phyloP scores from a whole-genome alignment of 495 filamentous ascomycete species.

The Xylaria palmicola region DNA sequence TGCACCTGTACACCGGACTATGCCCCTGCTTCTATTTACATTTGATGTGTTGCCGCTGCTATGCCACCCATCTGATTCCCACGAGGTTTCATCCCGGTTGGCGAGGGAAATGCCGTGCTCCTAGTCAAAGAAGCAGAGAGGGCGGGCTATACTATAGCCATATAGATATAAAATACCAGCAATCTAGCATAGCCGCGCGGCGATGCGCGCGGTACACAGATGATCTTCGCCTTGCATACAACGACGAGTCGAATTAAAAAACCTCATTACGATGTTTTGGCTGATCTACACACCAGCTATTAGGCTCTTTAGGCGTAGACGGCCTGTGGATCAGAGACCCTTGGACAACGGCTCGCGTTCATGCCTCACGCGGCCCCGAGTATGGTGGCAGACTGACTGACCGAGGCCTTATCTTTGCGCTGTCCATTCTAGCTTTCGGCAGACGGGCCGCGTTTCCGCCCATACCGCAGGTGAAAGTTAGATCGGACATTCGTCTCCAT shows the following conservation, averaged over 20 bases:
- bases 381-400: conserved; percentile 3
- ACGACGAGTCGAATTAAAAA: conserved; percentile 7
- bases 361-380: background rate
- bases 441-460: conserved; percentile 14
- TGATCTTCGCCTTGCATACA: conserved; percentile 12
- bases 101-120: conserved; percentile 7
- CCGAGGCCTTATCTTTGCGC: conserved; percentile 7
- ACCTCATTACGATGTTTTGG: conserved; percentile 3
- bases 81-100: conserved; percentile 17
- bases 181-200: conserved; percentile 16
- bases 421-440: background rate
- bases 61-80: background rate
- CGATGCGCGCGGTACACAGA: conserved; percentile 12
- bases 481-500: conserved; percentile 5
- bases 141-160: background rate
- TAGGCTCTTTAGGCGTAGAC: conserved; percentile 15
- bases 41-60: background rate
- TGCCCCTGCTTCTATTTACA: conserved; percentile 5
- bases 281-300: conserved; percentile 9
- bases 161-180: background rate
- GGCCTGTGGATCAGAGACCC: conserved; percentile 5
- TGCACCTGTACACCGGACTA: background rate
- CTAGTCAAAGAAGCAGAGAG: conserved; percentile 4
- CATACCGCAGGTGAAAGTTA: conserved; percentile 1
- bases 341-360: background rate